A percentile compares a stretch with the other conserved stretches of the same genome.
phyloP scores from a whole-genome alignment of 345 rosid genomes.

The Citrus sp. region DNA sequence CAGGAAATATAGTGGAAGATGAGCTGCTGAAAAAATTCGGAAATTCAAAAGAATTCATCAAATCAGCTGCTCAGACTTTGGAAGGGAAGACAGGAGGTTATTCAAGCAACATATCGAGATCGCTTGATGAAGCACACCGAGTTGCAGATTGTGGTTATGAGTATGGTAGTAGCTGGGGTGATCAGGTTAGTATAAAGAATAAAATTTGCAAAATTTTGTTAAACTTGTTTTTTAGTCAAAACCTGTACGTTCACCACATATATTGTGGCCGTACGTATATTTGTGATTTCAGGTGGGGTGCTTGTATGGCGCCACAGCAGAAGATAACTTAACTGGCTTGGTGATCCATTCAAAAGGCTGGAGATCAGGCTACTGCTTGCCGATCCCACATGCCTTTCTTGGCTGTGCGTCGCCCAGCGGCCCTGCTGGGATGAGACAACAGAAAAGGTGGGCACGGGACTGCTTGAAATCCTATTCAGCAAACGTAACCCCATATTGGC shows the following conservation, averaged over 20 bases:
- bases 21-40: conserved; percentile 37
- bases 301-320: conserved; percentile 58
- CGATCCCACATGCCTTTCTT: conserved; percentile 50
- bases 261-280: background rate
- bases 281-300: conserved; percentile 41
- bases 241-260: too few species aligned
- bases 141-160: conserved; percentile 52
- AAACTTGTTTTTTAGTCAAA: too few species aligned
- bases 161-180: conserved; percentile 50
- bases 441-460: conserved; percentile 65
- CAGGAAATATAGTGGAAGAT: conserved; percentile 24
- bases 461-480: conserved; percentile 47
- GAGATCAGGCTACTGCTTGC: conserved; percentile 26
- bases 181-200: conserved; percentile 17
- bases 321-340: conserved; percentile 54
- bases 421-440: conserved; percentile 41
- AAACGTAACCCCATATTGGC: conserved; percentile 35
- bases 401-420: conserved; percentile 50
- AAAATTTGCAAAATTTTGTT: too few species aligned
- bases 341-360: conserved; percentile 57
- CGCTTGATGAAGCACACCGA: conserved; percentile 33
- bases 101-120: conserved; percentile 4
- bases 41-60: conserved; percentile 36
- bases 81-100: conserved; percentile 24
- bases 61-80: conserved; percentile 39